phyloP scores from a whole-genome alignment of 2,329 filamentous ascomycete species.

The Diaporthe caulivora region DNA sequence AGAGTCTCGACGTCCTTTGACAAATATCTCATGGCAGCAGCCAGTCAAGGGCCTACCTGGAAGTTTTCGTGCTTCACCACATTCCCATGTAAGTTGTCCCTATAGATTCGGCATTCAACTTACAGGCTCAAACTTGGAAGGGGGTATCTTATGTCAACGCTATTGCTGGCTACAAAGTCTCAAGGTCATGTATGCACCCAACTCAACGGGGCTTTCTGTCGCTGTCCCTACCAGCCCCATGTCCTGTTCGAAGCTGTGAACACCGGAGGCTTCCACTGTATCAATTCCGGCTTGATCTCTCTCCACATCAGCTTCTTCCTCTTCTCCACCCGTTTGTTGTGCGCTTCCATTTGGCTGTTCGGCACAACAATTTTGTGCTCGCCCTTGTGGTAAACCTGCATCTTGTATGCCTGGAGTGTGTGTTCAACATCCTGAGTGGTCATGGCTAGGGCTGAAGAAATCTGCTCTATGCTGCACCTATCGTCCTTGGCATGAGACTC shows the following conservation, averaged over 20 bases:
- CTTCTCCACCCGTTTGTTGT: slow-evolving; percentile 87
- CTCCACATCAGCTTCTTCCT: slow-evolving; percentile 82
- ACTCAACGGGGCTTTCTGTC: not conserved
- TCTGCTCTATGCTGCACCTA: slow-evolving; percentile 85
- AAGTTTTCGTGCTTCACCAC: not conserved
- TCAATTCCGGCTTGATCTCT: slow-evolving; percentile 79
- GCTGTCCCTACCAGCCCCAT: slow-evolving; percentile 84
- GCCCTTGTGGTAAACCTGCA: slow-evolving; percentile 95
- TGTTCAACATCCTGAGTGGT: slow-evolving; percentile 98
- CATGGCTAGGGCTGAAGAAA: slow-evolving; percentile 87
- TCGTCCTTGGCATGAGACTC: slow-evolving; percentile 76
- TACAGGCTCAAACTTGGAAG: slow-evolving; percentile 31
- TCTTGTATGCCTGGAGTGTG: slow-evolving; percentile 91
- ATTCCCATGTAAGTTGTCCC: not conserved
- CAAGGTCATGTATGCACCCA: not conserved
- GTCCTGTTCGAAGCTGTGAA: slow-evolving; percentile 91
- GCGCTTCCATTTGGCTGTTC: slow-evolving; percentile 81
- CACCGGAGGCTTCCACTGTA: slow-evolving; percentile 96
- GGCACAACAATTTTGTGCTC: slow-evolving; percentile 97
- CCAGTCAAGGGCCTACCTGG: not conserved
- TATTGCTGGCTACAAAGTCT: slow-evolving; percentile 18
- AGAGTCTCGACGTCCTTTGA: not conserved
- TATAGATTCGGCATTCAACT: not conserved
- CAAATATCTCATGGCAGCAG: not conserved
- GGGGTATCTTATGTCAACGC: slow-evolving; percentile 35